Percentiles rank a stretch among this genome's conserved stretches.
Conservation (phyloP, 1,284 basidiomycete species). For the Bjerkandera adusta region DNA sequence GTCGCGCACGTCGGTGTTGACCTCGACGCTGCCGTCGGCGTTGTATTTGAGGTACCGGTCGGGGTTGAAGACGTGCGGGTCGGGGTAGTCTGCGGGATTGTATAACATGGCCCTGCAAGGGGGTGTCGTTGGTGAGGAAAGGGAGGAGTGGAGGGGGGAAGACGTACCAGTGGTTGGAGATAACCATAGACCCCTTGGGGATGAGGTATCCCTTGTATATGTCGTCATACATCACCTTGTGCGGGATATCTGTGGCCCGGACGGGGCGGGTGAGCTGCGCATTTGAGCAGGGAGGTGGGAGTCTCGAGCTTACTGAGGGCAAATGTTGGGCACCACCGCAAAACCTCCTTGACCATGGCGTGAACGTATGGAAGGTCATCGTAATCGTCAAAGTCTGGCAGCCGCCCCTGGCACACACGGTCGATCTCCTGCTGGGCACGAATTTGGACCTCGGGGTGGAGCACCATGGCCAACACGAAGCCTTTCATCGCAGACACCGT, state of each 20-base stretch:
- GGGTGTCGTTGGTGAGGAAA: too few relatives aligned
- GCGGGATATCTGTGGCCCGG: constrained; percentile 4
- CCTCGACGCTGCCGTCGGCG: not conserved
- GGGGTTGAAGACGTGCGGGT: not conserved
- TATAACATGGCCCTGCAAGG: not conserved
- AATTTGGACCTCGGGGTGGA: not conserved
- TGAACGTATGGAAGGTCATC: constrained; percentile 6
- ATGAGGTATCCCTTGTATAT: constrained; percentile 19
- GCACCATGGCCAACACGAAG: constrained; percentile 39
- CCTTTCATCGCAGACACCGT: constrained; percentile 42
- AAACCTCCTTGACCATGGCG: constrained; percentile 4
- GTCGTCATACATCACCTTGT: constrained; percentile 15
- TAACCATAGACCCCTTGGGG: constrained; percentile 20
- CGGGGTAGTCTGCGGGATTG: not conserved
- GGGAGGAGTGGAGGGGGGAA: not conserved
- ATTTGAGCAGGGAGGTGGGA: not conserved
- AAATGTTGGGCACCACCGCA: constrained; percentile 7
- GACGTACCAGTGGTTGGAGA: constrained; percentile 19
- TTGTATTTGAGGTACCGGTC: not conserved
- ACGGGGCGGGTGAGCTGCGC: not conserved
- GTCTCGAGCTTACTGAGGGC: constrained; percentile 13
- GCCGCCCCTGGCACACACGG: constrained; percentile 1
- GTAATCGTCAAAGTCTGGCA: constrained; percentile 5
- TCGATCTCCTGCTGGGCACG: constrained; percentile 5
- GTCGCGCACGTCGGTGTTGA: constrained; percentile 6